These are phyloP conservation scores for Herpetomonas tarakana DNA, from an alignment of 208 protist genomes.

Conservation along the genomic window DNA sequence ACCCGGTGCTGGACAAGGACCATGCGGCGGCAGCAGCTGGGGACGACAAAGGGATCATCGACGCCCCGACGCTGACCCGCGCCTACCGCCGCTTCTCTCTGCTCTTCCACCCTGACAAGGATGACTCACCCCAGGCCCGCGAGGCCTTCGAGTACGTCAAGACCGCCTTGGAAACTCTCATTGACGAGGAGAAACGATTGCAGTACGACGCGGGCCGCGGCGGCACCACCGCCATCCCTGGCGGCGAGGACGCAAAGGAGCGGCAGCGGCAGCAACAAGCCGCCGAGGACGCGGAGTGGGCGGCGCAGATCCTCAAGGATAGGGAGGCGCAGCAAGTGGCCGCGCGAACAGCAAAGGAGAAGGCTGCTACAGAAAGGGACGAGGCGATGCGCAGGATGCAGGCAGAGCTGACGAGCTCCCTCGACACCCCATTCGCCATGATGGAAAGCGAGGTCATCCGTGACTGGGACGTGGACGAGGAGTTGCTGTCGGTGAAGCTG, in stretches of 20 bases:
- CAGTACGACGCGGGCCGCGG: conserved; percentile 35
- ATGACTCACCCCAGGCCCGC: conserved; percentile 52
- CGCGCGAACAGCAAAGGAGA: conserved; percentile 17
- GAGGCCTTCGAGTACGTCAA: conserved; percentile 64
- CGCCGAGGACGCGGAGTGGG: conserved; percentile 48
- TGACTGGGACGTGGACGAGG: conserved; percentile 74
- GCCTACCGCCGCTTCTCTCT: conserved; percentile 71
- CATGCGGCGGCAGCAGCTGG: conserved; percentile 8
- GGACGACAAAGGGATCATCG: conserved; percentile 7
- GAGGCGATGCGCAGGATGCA: conserved; percentile 39
- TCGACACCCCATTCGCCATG: conserved; percentile 59
- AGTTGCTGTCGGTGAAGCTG: conserved; percentile 61
- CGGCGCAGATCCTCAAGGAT: conserved; percentile 46
- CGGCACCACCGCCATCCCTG: neutral
- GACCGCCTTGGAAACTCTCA: conserved; percentile 57
- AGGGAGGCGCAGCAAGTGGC: conserved; percentile 35
- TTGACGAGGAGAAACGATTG: conserved; percentile 29
- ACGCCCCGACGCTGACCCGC: conserved; percentile 20
- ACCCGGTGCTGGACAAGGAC: conserved; percentile 1
- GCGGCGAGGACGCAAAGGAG: neutral
- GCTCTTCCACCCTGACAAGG: conserved; percentile 86
- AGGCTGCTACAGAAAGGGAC: conserved; percentile 36
- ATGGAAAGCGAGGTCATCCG: conserved; percentile 67
- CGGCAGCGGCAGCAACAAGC: conserved; percentile 35
- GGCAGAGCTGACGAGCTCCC: conserved; percentile 49